Evolutionary conservation across 768 basidiomycete genomes (phyloP).

Genomic region (Epithele typhae): DNA sequence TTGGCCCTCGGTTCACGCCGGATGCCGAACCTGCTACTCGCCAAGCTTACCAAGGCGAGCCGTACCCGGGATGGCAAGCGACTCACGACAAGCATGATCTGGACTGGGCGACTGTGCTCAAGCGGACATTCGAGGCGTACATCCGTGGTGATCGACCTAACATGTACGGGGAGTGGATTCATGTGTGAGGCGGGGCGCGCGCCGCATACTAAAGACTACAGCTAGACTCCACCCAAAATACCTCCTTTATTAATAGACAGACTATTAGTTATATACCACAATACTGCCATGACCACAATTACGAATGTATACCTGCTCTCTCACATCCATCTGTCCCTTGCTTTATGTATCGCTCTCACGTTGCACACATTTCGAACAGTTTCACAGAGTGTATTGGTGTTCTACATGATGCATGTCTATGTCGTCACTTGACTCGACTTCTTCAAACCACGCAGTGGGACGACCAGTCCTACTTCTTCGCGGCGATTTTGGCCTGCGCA

Average conservation of each 20-base stretch:
- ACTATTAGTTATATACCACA: too few relatives aligned
- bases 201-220: too few relatives aligned
- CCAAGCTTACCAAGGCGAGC: too few relatives aligned
- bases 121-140: conserved; percentile 93
- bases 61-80: too few relatives aligned
- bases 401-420: too few relatives aligned
- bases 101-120: conserved; percentile 91
- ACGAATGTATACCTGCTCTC: neutral
- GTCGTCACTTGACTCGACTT: neutral
- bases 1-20: conserved; percentile 74
- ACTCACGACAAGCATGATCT: conserved; percentile 75
- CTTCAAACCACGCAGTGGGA: neutral
- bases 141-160: conserved; percentile 89
- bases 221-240: too few relatives aligned
- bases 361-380: neutral
- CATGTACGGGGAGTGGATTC: conserved; percentile 86
- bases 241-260: too few relatives aligned
- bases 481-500: conserved; percentile 50
- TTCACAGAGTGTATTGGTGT: neutral
- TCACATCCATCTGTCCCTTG: neutral
- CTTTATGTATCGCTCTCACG: neutral
- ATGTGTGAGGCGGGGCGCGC: conserved; percentile 35
- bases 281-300: neutral
- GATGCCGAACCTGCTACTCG: conserved; percentile 74
- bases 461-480: conserved; percentile 3